Percentiles rank a stretch among this genome's conserved stretches.
These are phyloP conservation scores for Carallia brachiata DNA, from an alignment of 345 rosid genomes.

Conservation along the genomic window DNA sequence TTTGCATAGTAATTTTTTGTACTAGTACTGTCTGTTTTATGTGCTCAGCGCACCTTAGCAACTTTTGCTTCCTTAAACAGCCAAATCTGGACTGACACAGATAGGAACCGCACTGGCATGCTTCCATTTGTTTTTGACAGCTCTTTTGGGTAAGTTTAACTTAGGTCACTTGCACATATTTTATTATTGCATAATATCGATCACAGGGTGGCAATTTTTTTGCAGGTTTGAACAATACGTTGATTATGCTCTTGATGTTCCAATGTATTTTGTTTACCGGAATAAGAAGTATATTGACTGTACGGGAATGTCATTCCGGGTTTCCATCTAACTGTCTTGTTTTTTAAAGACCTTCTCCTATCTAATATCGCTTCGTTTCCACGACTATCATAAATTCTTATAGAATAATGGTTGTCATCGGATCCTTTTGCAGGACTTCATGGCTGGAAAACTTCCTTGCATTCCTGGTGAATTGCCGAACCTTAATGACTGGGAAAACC, in stretches of 20 bases:
- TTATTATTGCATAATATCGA: not conserved
- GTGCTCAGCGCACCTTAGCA: slow-evolving; percentile 5
- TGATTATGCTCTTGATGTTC: slow-evolving; percentile 98
- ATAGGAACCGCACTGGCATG: slow-evolving; percentile 88
- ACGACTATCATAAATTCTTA: not conserved
- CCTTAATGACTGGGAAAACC: slow-evolving; percentile 97
- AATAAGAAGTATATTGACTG: slow-evolving; percentile 86
- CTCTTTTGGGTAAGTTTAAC: slow-evolving; percentile 75
- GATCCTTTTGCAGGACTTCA: slow-evolving; percentile 66
- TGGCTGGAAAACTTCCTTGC: slow-evolving; percentile 93
- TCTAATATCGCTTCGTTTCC: not conserved
- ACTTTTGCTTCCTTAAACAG: slow-evolving; percentile 46
- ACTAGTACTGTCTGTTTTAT: not conserved
- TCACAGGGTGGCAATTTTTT: slow-evolving; percentile 2
- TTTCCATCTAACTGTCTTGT: slow-evolving; percentile 52
- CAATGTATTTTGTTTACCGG: slow-evolving; percentile 96
- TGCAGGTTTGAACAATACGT: slow-evolving; percentile 98
- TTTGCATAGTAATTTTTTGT: slow-evolving; percentile 1
- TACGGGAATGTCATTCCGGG: slow-evolving; percentile 95
- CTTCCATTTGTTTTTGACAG: slow-evolving; percentile 94
- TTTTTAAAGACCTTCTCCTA: slow-evolving; percentile 25
- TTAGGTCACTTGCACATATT: not conserved
- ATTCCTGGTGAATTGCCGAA: slow-evolving; percentile 92
- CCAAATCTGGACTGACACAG: slow-evolving; percentile 96
- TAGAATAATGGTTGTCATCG: slow-evolving; percentile 10